Evolutionary conservation across 2,329 filamentous ascomycete species (phyloP).

Genomic region (Aspergillus sp.): DNA sequence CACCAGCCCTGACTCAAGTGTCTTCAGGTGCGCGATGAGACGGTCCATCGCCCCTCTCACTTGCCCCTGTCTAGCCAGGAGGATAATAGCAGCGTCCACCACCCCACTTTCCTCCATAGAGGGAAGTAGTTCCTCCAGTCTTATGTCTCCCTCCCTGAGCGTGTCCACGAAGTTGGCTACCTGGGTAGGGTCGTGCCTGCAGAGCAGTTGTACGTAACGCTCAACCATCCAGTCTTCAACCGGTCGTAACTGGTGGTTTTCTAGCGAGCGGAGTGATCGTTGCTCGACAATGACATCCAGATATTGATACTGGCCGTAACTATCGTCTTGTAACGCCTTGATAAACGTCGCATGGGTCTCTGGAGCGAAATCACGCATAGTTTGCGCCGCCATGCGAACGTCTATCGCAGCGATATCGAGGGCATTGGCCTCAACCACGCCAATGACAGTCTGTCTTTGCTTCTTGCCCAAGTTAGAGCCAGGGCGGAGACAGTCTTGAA

Average conservation of each 20-base stretch:
- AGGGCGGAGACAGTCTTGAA: slow-evolving; percentile 70
- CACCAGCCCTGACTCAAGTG: slow-evolving; percentile 73
- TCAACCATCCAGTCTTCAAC: slow-evolving; percentile 67
- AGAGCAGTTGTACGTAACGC: slow-evolving; percentile 87
- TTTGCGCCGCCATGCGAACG: slow-evolving; percentile 63
- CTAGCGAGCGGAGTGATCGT: slow-evolving; percentile 36
- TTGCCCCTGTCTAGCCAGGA: slow-evolving; percentile 87
- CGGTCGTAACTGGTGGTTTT: slow-evolving; percentile 29
- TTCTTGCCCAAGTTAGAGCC: slow-evolving; percentile 64
- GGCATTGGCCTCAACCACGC: slow-evolving; percentile 65
- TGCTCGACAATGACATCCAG: slow-evolving; percentile 74
- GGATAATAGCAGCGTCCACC: slow-evolving; percentile 86
- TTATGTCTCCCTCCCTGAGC: slow-evolving; percentile 74
- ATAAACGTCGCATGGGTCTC: slow-evolving; percentile 68
- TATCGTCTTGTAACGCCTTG: slow-evolving; percentile 59
- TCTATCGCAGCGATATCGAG: slow-evolving; percentile 67
- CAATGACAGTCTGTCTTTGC: slow-evolving; percentile 70
- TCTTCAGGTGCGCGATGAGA: slow-evolving; percentile 75
- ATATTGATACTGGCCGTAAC: slow-evolving; percentile 72
- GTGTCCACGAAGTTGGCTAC: slow-evolving; percentile 81
- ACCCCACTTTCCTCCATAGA: slow-evolving; percentile 87
- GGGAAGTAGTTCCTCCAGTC: slow-evolving; percentile 76
- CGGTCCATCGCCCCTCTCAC: slow-evolving; percentile 80
- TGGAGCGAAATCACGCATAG: slow-evolving; percentile 61
- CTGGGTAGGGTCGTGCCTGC: slow-evolving; percentile 74